Evolutionary conservation across 768 basidiomycete species (phyloP).

Genomic region (Cubamyces lactineus): DNA sequence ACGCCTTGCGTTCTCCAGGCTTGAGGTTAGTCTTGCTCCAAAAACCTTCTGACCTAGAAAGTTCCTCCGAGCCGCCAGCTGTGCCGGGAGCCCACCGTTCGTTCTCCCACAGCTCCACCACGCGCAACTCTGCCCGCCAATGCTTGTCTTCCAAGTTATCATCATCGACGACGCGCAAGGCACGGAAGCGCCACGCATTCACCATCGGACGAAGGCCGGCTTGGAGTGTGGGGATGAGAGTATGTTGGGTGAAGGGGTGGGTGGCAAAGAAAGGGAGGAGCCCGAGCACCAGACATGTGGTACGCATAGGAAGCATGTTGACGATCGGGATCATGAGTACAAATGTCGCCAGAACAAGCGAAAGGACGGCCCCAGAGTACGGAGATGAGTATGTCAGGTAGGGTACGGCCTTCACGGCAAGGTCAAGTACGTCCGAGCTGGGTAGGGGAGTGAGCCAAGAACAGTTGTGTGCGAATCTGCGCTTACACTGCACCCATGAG

Average conservation of each 20-base stretch:
- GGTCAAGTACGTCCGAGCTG: conserved; percentile 67
- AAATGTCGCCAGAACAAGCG: conserved; percentile 49
- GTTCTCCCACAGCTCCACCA: conserved; percentile 83
- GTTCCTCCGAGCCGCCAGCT: conserved; percentile 24
- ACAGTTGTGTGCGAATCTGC: background rate
- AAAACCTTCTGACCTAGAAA: conserved; percentile 23
- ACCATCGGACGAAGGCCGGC: conserved; percentile 23
- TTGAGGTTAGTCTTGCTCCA: conserved; percentile 46
- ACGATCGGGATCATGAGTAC: conserved; percentile 34
- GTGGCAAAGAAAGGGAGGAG: conserved; percentile 55
- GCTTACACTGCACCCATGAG: conserved; percentile 84
- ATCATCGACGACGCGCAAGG: conserved; percentile 56
- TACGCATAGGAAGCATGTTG: conserved; percentile 42
- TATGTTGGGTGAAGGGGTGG: conserved; percentile 47
- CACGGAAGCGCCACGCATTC: conserved; percentile 24
- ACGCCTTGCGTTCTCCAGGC: conserved; percentile 55
- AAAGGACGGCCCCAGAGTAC: conserved; percentile 57
- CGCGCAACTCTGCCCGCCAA: conserved; percentile 65
- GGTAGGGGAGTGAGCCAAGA: background rate
- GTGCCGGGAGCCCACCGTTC: conserved; percentile 53
- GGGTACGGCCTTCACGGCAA: conserved; percentile 51
- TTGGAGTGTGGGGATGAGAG: conserved; percentile 37
- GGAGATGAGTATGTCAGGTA: conserved; percentile 55
- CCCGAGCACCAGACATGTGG: conserved; percentile 54
- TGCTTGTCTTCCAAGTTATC: conserved; percentile 64